Evolutionary conservation across 208 protist species (phyloP).

Genomic region (Crithidia acanthocephali): DNA sequence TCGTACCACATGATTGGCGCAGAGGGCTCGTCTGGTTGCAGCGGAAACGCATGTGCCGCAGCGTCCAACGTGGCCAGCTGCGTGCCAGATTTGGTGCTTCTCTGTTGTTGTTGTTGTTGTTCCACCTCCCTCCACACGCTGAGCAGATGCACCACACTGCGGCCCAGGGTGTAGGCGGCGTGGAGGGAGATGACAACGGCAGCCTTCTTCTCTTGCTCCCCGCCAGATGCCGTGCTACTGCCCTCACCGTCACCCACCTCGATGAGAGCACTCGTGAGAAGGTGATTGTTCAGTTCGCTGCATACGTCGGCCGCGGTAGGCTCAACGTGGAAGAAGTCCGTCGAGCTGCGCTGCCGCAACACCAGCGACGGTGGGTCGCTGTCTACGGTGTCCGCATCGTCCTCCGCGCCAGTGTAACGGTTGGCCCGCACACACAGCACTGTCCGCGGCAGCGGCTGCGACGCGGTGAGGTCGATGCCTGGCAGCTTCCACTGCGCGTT

Average conservation of each 20-base stretch:
- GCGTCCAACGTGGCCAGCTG: too few relatives aligned
- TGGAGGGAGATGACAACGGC: not conserved
- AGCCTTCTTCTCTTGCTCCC: too few relatives aligned
- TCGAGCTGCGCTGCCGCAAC: slow-evolving; percentile 3
- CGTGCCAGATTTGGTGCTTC: not conserved
- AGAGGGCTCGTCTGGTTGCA: not conserved
- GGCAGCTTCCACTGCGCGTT: slow-evolving; percentile 15
- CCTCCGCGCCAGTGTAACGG: slow-evolving; percentile 6
- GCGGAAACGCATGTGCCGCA: not conserved
- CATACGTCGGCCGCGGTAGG: slow-evolving; percentile 18
- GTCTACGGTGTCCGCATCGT: not conserved
- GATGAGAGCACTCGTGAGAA: slow-evolving; percentile 13
- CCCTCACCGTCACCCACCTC: slow-evolving; percentile 8
- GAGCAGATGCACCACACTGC: slow-evolving; percentile 9
- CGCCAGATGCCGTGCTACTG: not conserved
- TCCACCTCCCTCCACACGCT: not conserved
- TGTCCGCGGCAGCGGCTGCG: slow-evolving; percentile 20
- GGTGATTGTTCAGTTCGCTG: slow-evolving; percentile 25
- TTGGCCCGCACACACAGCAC: slow-evolving; percentile 25
- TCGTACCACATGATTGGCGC: slow-evolving; percentile 26
- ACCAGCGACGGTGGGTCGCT: not conserved
- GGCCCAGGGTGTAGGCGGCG: slow-evolving; percentile 5
- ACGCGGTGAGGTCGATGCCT: not conserved
- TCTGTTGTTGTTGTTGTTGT: not conserved
- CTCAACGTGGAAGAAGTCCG: slow-evolving; percentile 22